phyloP scores from a whole-genome alignment of 352 stramenopile genomes.

The Globisporangium echinulatum region DNA sequence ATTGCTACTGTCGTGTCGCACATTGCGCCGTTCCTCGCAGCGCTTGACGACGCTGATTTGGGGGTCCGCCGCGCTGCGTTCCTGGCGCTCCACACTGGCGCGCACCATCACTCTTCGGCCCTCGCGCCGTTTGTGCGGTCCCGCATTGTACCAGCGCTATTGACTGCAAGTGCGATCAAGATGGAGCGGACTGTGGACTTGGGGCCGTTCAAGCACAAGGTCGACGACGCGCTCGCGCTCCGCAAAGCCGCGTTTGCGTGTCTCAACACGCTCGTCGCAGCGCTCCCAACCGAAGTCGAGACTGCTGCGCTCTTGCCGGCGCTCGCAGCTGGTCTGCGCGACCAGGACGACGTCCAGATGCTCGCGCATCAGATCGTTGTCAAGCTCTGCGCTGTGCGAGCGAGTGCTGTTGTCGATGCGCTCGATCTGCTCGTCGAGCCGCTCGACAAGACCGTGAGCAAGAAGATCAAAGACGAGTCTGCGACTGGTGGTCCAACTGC shows the following conservation, averaged over 20 bases:
- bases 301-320: conserved; percentile 91
- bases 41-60: conserved; percentile 94
- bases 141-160: conserved; percentile 87
- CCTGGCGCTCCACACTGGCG: conserved; percentile 94
- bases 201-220: conserved; percentile 98
- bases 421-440: conserved; percentile 89
- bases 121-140: conserved; percentile 75
- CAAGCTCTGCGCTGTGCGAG: conserved; percentile 86
- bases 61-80: conserved; percentile 92
- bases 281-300: conserved; percentile 89
- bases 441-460: conserved; percentile 94
- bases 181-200: conserved; percentile 96
- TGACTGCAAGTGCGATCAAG: conserved; percentile 90
- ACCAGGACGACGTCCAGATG: conserved; percentile 96
- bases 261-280: conserved; percentile 94
- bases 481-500: conserved; percentile 21
- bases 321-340: conserved; percentile 86
- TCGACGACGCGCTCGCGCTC: conserved; percentile 85
- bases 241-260: conserved; percentile 92
- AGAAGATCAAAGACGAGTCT: conserved; percentile 93
- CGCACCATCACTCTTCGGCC: conserved; percentile 91
- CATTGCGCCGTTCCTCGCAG: conserved; percentile 87
- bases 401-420: conserved; percentile 74
- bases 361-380: conserved; percentile 96
- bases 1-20: conserved; percentile 50